These are phyloP conservation scores for Pleurotus sapidus DNA, from an alignment of 768 basidiomycete genomes.

Conservation along the genomic window DNA sequence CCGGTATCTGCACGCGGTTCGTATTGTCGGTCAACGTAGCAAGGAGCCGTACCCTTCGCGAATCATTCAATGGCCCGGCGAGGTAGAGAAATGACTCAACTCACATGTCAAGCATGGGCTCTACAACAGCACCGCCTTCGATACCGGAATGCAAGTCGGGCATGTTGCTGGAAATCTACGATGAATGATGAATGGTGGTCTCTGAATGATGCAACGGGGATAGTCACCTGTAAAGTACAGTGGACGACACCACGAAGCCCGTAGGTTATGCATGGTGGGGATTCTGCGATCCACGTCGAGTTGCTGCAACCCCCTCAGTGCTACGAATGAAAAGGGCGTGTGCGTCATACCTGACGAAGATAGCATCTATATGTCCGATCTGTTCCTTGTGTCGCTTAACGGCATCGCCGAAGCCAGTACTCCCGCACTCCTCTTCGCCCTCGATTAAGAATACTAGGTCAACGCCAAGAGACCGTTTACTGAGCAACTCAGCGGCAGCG, in stretches of 20 bases:
- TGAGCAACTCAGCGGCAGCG: constrained; percentile 80
- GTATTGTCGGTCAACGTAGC: constrained; percentile 61
- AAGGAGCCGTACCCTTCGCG: constrained; percentile 70
- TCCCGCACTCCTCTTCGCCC: constrained; percentile 97
- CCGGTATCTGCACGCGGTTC: constrained; percentile 65
- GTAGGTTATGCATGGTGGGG: constrained; percentile 91
- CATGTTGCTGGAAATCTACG: constrained; percentile 63
- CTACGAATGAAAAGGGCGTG: no score
- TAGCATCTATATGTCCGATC: constrained; percentile 87
- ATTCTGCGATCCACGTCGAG: constrained; percentile 95
- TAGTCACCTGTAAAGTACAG: constrained; percentile 66
- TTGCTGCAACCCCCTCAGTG: constrained; percentile 47
- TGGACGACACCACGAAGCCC: constrained; percentile 94
- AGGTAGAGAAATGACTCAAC: constrained; percentile 12
- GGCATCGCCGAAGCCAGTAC: constrained; percentile 78
- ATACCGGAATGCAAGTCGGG: constrained; percentile 93
- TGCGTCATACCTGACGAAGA: constrained; percentile 69
- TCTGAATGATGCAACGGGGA: background rate
- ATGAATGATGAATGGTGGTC: background rate
- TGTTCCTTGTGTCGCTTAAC: constrained; percentile 74
- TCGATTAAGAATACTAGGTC: constrained; percentile 92
- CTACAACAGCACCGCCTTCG: constrained; percentile 83
- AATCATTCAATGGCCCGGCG: background rate
- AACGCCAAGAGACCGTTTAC: constrained; percentile 68
- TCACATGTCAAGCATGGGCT: constrained; percentile 94